These are phyloP conservation scores for Candida parachauliodes DNA, from an alignment of 805 yeast species.

Conservation along the genomic window DNA sequence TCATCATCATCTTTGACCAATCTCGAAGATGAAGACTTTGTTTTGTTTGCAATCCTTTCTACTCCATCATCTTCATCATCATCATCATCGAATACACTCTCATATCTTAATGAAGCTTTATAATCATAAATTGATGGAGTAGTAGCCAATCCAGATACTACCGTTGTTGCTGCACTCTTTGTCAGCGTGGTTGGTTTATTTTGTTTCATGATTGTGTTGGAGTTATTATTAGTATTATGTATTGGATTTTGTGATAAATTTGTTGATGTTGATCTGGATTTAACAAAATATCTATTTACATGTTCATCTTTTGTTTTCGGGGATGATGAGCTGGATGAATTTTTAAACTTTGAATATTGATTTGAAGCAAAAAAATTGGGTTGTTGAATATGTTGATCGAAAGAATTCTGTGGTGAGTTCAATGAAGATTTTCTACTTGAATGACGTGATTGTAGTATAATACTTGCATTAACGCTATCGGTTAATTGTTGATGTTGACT, in stretches of 20 bases:
- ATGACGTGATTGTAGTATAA: conserved; percentile 29
- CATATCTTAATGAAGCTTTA: conserved; percentile 27
- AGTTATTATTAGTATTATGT: too few species aligned
- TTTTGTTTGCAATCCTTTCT: conserved; percentile 10
- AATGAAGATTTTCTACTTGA: conserved; percentile 29
- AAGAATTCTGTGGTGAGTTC: conserved; percentile 15
- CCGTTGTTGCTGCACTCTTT: conserved; percentile 8
- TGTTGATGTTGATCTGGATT: conserved; percentile 5
- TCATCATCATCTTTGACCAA: conserved; percentile 17
- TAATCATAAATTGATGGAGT: conserved; percentile 27
- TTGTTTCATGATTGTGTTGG: not conserved
- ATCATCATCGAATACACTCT: conserved; percentile 41
- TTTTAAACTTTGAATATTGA: conserved; percentile 29
- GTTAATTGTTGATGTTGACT: conserved; percentile 52
- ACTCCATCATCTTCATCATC: conserved; percentile 45
- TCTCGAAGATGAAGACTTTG: conserved; percentile 9
- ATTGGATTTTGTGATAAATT: not conserved
- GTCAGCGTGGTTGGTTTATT: not conserved
- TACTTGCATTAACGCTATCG: conserved; percentile 53
- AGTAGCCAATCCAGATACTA: conserved; percentile 30
- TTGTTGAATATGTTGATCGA: conserved; percentile 6
- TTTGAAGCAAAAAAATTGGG: conserved; percentile 24
- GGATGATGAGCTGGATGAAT: conserved; percentile 10
- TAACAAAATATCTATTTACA: not conserved
- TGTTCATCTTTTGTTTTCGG: conserved; percentile 7